Conservation (phyloP, 345 rosid species). For the Nephelium lappaceum region DNA sequence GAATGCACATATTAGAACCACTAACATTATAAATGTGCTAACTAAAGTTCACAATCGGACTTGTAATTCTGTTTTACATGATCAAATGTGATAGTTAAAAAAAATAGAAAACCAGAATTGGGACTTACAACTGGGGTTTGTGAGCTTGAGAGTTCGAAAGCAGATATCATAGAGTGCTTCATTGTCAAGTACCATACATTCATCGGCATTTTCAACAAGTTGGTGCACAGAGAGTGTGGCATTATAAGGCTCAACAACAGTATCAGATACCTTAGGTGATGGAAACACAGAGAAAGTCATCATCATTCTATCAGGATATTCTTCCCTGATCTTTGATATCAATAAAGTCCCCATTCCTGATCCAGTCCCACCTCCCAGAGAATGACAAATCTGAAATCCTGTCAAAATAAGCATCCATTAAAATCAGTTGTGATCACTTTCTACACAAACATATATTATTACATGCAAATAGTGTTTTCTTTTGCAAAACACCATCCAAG, state of each 20-base stretch:
- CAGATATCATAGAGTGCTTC: slow-evolving; percentile 69
- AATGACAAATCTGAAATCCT: slow-evolving; percentile 68
- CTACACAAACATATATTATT: too few species aligned
- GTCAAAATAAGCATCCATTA: neutral
- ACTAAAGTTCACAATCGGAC: neutral
- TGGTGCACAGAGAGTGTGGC: slow-evolving; percentile 69
- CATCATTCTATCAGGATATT: slow-evolving; percentile 67
- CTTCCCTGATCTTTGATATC: slow-evolving; percentile 66
- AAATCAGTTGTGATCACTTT: neutral
- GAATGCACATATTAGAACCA: neutral
- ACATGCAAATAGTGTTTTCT: too few species aligned
- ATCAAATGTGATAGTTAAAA: neutral
- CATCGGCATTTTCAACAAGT: slow-evolving; percentile 66
- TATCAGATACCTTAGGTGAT: slow-evolving; percentile 65
- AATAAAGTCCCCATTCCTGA: slow-evolving; percentile 67
- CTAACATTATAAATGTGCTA: neutral
- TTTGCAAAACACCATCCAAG: too few species aligned
- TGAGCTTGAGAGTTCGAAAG: slow-evolving; percentile 63
- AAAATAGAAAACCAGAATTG: neutral
- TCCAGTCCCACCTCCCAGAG: slow-evolving; percentile 66
- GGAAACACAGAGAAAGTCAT: slow-evolving; percentile 64
- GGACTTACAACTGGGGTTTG: slow-evolving; percentile 62
- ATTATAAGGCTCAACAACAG: slow-evolving; percentile 65
- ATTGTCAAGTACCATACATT: slow-evolving; percentile 68
- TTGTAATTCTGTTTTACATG: neutral